phyloP scores from a whole-genome alignment of 345 rosid species.

The Lepidium aucheri region DNA sequence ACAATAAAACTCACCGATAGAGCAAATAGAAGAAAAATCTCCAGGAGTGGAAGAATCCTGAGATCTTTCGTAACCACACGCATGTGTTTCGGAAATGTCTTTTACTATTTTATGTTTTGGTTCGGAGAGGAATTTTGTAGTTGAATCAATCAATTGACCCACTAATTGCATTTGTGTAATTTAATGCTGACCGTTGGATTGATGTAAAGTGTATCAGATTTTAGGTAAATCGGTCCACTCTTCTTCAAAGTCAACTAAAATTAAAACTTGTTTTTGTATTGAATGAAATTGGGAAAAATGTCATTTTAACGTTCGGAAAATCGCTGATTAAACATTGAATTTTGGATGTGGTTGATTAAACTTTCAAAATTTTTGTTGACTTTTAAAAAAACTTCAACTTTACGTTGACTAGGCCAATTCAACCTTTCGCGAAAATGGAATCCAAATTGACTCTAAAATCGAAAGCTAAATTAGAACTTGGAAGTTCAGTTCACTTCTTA shows the following conservation, averaged over 20 bases:
- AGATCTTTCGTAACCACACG: conserved; percentile 15
- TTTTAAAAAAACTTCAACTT: too few species aligned
- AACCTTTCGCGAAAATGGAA: too few species aligned
- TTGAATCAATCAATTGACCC: conserved; percentile 9
- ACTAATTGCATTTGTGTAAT: not conserved
- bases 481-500: too few species aligned
- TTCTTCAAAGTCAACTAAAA: not conserved
- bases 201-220: not conserved
- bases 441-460: too few species aligned
- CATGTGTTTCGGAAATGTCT: conserved; percentile 19
- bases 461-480: too few species aligned
- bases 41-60: conserved; percentile 2
- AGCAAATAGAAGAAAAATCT: not conserved
- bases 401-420: too few species aligned
- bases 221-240: not conserved
- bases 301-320: too few species aligned
- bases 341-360: too few species aligned
- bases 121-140: conserved; percentile 16
- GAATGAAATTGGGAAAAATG: conserved; percentile 1
- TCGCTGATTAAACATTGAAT: too few species aligned
- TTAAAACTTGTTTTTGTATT: not conserved
- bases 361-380: too few species aligned
- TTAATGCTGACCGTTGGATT: conserved; percentile 19
- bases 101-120: not conserved
- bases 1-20: conserved; percentile 17